These are phyloP conservation scores for Pelargonium cotyledonis DNA, from an alignment of 441 rosid genomes.

Conservation along the genomic window DNA sequence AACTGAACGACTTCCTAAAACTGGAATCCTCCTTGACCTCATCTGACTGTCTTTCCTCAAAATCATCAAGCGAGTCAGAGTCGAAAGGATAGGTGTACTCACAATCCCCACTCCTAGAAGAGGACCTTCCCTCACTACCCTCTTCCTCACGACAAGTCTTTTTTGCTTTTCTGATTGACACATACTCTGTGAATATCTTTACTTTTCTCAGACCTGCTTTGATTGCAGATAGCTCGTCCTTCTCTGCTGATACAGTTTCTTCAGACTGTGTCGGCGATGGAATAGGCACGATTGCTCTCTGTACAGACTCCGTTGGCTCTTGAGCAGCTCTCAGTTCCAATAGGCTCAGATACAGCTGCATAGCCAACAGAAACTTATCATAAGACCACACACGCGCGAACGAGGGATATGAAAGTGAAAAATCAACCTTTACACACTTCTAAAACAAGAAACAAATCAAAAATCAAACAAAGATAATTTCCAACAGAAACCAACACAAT, in stretches of 20 bases:
- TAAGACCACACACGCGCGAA: conserved; percentile 10
- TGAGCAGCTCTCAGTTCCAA: conserved; percentile 54
- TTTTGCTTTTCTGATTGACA: conserved; percentile 53
- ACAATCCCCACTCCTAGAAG: conserved; percentile 59
- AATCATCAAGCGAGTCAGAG: conserved; percentile 64
- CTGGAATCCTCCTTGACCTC: conserved; percentile 45
- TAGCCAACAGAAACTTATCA: background rate
- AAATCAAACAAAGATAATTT: background rate
- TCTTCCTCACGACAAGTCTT: conserved; percentile 60
- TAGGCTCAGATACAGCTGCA: conserved; percentile 62
- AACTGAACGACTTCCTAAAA: conserved; percentile 55
- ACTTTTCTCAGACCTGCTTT: conserved; percentile 80
- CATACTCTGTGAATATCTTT: conserved; percentile 58
- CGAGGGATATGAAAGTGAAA: background rate
- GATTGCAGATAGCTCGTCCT: conserved; percentile 66
- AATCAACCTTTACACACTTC: background rate
- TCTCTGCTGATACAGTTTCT: conserved; percentile 43
- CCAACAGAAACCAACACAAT: background rate
- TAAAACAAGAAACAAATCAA: conserved; percentile 4
- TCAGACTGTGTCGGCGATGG: conserved; percentile 43
- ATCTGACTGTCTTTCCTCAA: conserved; percentile 65
- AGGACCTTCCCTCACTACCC: conserved; percentile 53
- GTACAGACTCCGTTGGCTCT: conserved; percentile 40
- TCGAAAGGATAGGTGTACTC: conserved; percentile 69
- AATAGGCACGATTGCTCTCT: conserved; percentile 51